These are phyloP conservation scores for Talaromyces sp. DNA, from an alignment of 2,329 filamentous ascomycete species.

Conservation along the genomic window DNA sequence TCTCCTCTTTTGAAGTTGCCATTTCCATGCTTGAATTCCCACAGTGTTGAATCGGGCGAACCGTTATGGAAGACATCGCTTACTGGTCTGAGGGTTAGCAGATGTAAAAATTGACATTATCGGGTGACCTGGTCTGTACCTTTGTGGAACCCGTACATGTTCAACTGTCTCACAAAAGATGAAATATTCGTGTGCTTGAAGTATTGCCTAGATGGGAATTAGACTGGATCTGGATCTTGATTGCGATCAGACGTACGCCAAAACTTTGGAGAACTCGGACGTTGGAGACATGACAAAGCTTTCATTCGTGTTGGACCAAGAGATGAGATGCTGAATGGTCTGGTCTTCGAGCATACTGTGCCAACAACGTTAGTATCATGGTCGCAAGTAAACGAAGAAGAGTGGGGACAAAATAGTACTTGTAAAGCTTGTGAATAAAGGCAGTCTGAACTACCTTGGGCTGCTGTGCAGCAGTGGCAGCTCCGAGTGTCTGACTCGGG, in stretches of 20 bases:
- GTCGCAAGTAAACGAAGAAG: not conserved
- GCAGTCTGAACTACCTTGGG: constrained; percentile 98
- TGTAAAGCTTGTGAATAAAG: constrained; percentile 98
- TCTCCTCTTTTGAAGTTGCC: constrained; percentile 96
- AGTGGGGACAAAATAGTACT: constrained; percentile 54
- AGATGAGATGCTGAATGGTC: constrained; percentile 89
- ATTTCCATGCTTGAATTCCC: constrained; percentile 98
- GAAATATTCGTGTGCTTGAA: constrained; percentile 99
- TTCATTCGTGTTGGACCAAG: constrained; percentile 88
- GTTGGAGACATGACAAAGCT: constrained; percentile 99
- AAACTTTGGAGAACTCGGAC: constrained; percentile 93
- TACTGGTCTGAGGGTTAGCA: constrained; percentile 50
- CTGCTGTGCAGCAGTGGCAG: constrained; percentile 64
- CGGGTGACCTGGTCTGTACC: constrained; percentile 47
- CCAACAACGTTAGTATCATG: constrained; percentile 11
- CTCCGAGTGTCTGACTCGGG: constrained; percentile 33
- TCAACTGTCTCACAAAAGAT: constrained; percentile 93
- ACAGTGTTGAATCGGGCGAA: constrained; percentile 85
- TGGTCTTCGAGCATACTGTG: constrained; percentile 91
- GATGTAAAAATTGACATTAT: not conserved
- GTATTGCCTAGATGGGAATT: constrained; percentile 64
- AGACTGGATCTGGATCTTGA: not conserved
- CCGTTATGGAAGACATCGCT: constrained; percentile 98
- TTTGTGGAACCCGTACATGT: constrained; percentile 99
- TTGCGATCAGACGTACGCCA: constrained; percentile 64